Base-by-base conservation (phyloP, 352 stramenopile species). In the Phytopythium sindhum region DNA sequence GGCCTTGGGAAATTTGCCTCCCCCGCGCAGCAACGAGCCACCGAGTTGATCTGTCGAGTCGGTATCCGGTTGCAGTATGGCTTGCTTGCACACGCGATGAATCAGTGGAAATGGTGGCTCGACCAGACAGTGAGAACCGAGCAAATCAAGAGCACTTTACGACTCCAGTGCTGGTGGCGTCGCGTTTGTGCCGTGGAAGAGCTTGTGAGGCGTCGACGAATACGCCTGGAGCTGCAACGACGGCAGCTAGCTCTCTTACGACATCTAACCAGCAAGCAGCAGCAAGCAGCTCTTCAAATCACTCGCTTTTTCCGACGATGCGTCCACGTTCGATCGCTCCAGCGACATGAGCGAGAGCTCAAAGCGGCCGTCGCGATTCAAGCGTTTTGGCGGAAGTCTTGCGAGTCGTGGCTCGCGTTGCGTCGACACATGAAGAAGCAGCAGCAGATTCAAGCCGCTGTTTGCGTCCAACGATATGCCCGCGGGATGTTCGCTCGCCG, bases 141-240 rank as follows among this genome's bases (percentile, higher is more conserved):
- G 31, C 52, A 57, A 33, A 23, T 53, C 2, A 15, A n/a, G 6
- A 59, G 60, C 11, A 62, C 64, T 1, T 42, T 78, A 17, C 47
- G 63, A 4, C 51, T 82, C 2, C 83, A 91, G 63, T 91, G 80
- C 53, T 88, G 78, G 80, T 90, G 83, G 78, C 71, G 83, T 2
- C 71, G 81, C 41, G n/a, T 81, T 3, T 50, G 66, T 12, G 78
- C 83, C 0, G 37, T 65, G 2, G 52, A 60, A 37, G 70, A 79
- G 39, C 52, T 80, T 10, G 21, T 48, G 4, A 60, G 47, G 24
- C 73, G 73, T 1, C 65, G 67, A 57, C 61, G 61, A 24, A 57
- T 90, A 8, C 68, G 68, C 23, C 39, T 42, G 0, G 73, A 91
- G 39, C n/a, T 89, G 9, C 66, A 77, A 31, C 67, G 60, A n/a